phyloP scores from a whole-genome alignment of 2,329 filamentous ascomycete genomes.

The Pseudogymnoascus sp. region DNA sequence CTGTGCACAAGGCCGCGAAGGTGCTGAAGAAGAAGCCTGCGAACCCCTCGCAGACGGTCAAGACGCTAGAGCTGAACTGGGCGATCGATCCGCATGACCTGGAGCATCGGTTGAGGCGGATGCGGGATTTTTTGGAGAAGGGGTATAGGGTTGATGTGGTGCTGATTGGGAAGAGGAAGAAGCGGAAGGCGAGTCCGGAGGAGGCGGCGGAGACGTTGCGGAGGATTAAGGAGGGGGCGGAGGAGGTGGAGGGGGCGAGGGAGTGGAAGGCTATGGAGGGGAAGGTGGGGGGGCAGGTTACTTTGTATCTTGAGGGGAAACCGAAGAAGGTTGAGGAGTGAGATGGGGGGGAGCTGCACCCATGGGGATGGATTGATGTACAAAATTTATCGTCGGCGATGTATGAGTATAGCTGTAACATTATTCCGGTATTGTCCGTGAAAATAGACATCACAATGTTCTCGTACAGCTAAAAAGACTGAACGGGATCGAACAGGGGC shows the following conservation, averaged over 20 bases:
- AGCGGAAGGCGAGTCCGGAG: slow-evolving; percentile 50
- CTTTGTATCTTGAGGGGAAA: slow-evolving; percentile 20
- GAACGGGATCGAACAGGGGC: too few relatives aligned
- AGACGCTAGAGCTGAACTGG: slow-evolving; percentile 89
- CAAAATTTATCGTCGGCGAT: neutral
- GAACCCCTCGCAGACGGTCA: slow-evolving; percentile 41
- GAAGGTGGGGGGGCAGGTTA: slow-evolving; percentile 36
- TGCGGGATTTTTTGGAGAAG: slow-evolving; percentile 63
- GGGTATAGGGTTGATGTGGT: slow-evolving; percentile 70
- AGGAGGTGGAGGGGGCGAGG: slow-evolving; percentile 32
- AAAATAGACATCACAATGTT: neutral
- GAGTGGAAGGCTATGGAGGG: slow-evolving; percentile 42
- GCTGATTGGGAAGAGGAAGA: slow-evolving; percentile 60
- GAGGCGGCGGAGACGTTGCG: slow-evolving; percentile 55
- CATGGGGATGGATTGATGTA: neutral
- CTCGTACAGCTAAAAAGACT: neutral
- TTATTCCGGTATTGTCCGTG: neutral
- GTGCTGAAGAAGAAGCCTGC: slow-evolving; percentile 37
- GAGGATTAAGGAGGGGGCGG: slow-evolving; percentile 36
- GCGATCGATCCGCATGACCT: slow-evolving; percentile 72
- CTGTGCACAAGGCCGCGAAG: slow-evolving; percentile 39
- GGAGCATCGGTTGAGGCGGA: slow-evolving; percentile 58
- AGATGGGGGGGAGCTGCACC: slow-evolving; percentile 1
- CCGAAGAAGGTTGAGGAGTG: slow-evolving; percentile 14
- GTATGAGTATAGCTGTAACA: neutral